Percentiles rank a stretch among this genome's conserved stretches.
Evolutionary conservation across 805 yeast genomes (phyloP).

Genomic region (Ascoidea rubescens): DNA sequence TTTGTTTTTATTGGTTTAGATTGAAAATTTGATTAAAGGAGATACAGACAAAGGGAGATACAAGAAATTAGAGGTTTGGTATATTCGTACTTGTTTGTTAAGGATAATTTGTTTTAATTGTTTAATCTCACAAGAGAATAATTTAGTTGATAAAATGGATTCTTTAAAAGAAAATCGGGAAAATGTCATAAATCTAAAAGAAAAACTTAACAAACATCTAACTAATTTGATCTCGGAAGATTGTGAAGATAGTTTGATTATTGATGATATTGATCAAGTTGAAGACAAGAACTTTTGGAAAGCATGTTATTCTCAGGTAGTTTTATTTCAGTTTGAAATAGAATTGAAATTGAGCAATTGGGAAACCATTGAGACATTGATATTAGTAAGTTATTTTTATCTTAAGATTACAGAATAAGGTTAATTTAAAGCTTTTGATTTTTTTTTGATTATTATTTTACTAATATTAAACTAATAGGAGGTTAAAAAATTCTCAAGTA

Average conservation of each 20-base stretch:
- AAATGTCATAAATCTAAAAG: slow-evolving; percentile 13
- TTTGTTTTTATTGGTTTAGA: slow-evolving; percentile 9
- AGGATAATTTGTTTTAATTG: slow-evolving; percentile 11
- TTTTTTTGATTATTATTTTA: too few relatives aligned
- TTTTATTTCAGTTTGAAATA: slow-evolving; percentile 14
- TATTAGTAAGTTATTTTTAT: slow-evolving; percentile 1
- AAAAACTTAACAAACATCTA: too few relatives aligned
- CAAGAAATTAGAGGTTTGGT: slow-evolving; percentile 11
- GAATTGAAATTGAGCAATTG: slow-evolving; percentile 15
- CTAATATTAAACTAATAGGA: slow-evolving; percentile 2
- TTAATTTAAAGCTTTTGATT: too few relatives aligned
- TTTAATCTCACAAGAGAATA: not conserved
- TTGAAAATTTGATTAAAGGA: slow-evolving; percentile 14
- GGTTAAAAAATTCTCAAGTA: slow-evolving; percentile 7
- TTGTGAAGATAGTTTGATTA: not conserved
- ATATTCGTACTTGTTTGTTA: slow-evolving; percentile 9
- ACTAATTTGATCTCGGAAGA: not conserved
- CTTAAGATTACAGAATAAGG: too few relatives aligned
- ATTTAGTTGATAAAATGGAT: slow-evolving; percentile 2
- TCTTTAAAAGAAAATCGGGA: slow-evolving; percentile 11
- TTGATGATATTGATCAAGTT: not conserved
- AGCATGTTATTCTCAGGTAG: not conserved
- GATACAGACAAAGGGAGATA: slow-evolving; percentile 16
- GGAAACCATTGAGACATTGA: slow-evolving; percentile 11
- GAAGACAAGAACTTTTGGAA: not conserved